Conservation (phyloP, 305 asterid genomes). For the Coffea humblotiana region DNA sequence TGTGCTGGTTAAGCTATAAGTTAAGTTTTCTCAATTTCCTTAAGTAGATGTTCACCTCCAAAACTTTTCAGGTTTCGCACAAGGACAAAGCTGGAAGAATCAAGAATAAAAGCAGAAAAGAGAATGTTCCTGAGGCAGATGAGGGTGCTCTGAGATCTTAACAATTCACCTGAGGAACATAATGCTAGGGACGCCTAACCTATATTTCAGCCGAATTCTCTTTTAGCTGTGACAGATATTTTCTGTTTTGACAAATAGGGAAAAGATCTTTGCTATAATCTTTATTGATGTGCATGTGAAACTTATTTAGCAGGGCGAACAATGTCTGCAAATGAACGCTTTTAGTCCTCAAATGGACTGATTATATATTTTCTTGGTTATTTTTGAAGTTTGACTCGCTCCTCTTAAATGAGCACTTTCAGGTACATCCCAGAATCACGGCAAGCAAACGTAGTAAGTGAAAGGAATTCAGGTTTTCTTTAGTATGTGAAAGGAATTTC, state of each 20-base stretch:
- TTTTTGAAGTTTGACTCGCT: not conserved
- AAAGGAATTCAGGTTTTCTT: too few species aligned
- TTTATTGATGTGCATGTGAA: not conserved
- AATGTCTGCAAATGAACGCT: not conserved
- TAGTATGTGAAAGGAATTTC: too few species aligned
- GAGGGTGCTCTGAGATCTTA: not conserved
- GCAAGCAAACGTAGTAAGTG: not conserved
- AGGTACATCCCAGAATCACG: not conserved
- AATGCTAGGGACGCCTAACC: not conserved
- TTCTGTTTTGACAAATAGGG: not conserved
- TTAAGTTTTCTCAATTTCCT: slow-evolving; percentile 1
- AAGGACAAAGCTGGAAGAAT: slow-evolving; percentile 39
- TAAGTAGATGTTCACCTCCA: not conserved
- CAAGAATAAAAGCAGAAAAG: slow-evolving; percentile 30
- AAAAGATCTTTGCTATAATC: not conserved
- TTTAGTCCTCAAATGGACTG: not conserved
- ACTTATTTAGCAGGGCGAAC: not conserved
- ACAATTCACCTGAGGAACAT: not conserved
- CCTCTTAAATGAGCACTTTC: not conserved
- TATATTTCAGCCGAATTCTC: not conserved
- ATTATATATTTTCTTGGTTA: not conserved
- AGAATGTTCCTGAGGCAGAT: slow-evolving; percentile 19
- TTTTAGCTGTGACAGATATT: not conserved
- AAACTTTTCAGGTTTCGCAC: slow-evolving; percentile 50
- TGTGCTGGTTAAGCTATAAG: not conserved